Conservation (phyloP, 148 eudicot genomes). For the Vaccinium vitisidaea region DNA sequence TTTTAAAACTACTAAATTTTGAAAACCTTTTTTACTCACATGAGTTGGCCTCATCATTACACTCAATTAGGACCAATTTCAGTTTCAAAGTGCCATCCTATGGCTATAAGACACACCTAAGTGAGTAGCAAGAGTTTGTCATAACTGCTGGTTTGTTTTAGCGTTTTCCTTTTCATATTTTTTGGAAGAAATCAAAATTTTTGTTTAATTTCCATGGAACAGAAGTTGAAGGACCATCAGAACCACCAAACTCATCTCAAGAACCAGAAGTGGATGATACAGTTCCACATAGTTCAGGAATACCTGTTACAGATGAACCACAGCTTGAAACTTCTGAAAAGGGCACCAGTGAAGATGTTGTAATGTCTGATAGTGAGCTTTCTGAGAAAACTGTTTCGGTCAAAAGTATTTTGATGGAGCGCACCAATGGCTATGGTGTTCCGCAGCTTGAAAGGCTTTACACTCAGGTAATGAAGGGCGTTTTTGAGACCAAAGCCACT, state of each 20-base stretch:
- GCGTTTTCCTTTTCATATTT: not conserved
- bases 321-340: constrained; percentile 33
- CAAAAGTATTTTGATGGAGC: constrained; percentile 59
- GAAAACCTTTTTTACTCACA: not conserved
- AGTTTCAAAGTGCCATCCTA: not conserved
- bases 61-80: not conserved
- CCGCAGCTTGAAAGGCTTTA: constrained; percentile 90
- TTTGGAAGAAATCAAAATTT: not conserved
- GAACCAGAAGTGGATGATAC: constrained; percentile 43
- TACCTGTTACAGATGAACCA: constrained; percentile 24
- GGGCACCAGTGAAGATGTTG: constrained; percentile 35
- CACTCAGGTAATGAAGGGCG: constrained; percentile 70
- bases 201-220: not conserved
- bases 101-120: not conserved
- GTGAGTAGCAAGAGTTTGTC: not conserved
- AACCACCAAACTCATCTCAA: constrained; percentile 35
- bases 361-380: constrained; percentile 57
- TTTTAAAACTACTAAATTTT: not conserved
- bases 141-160: not conserved
- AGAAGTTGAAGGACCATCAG: constrained; percentile 42
- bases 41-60: not conserved
- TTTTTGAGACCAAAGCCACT: constrained; percentile 53
- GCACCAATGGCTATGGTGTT: constrained; percentile 57
- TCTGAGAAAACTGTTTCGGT: constrained; percentile 47
- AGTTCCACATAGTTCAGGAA: constrained; percentile 29